Base-by-base conservation (phyloP, 495 filamentous ascomycete species). In the Penicillium mononematosum region DNA sequence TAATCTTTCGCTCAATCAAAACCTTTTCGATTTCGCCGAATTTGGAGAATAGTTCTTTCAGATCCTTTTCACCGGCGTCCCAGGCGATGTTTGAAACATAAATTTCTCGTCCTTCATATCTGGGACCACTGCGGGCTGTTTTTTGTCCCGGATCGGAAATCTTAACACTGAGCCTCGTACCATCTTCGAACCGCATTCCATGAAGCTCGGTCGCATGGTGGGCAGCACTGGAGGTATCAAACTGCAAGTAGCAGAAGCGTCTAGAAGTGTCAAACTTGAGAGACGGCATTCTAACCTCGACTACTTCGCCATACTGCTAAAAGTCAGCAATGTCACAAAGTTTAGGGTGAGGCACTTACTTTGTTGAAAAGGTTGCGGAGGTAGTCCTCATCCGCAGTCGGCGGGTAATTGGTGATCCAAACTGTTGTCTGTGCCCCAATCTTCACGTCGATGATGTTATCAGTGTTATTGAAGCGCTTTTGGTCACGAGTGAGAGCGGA, bases 221-320 rank as follows among this genome's bases (percentile, higher is more conserved):
- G 1, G 91, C 89, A 22, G 82, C 79, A 5, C 75, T 77, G 2
- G 83, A 68, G 34, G 83, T 83, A 39, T 85, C 78, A 70, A 96
- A 97, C 45, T 95, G 89, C 8, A 96, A 79, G 67, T 98, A 98
- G 71, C 91, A 96, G 74, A 98, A 98, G 5, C 93, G 86, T 31
- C 94, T 88, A 62, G 87, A 85, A 6, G 87, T 89, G 61, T 96
- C 89, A 67, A 79, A 91, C 70, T 93, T 93, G 45, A 98, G 83
- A 41, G 89, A 94, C 7, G 94, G 94, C 67, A 93, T 93, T 12
- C 94, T 89, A 50, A 98, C 78, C 64, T 88, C 89, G 51, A 92
- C 76, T 53, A 98, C 86, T 34, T 92, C 84, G 49, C 94, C 93
- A 65, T 81, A 91, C 75, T 84, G 61, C 45, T 56, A 31, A 36